Base-by-base conservation (phyloP, 345 rosid species). In the Boechera divaricarpa region DNA sequence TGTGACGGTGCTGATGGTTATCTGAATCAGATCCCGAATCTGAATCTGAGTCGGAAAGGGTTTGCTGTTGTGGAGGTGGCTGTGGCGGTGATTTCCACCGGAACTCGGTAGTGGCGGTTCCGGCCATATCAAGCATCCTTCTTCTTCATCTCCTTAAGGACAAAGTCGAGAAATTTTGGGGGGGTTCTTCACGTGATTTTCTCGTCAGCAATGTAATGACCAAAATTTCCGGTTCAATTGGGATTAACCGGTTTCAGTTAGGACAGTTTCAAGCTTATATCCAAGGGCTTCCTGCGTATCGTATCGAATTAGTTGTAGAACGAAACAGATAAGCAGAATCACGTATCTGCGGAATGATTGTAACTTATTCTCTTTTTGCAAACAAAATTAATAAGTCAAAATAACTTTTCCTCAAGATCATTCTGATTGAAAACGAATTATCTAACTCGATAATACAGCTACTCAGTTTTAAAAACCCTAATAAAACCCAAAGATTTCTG, bases 41-140 rank as follows among this genome's bases (percentile, higher is more conserved):
- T 32, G 96, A 86, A 47, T 86, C 92, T 10, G 94, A 70, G 28
- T 85, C 86, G 36, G 82, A 82, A 33, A 67, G 48, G n/a, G 65
- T 53, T 7, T 47, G 35, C 0, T 73, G 42, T 7, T 5, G 48
- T 6, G 62, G 28, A 18, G 61, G 38, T 8, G 73, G 63, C 18
- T 80, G 84, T 7, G 67, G 80, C 28, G 84, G 85, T 53, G 65
- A 54, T 41, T 70, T 59, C 70, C 82, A 68, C 67, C 61, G 44
- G 65, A 61, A 67, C 18, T 57, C 69, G 72, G 79, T 42, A 1
- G 35, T 71, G 75, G 84, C 7, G 58, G 82, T 1, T 42, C 77
- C 81, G 63, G 77, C 93, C 81, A 87, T 88, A 28, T 51, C 26
- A 72, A 63, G 0, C 58, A 5, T 10, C 11, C 7, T 24, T 18